Evolutionary conservation across 1,284 basidiomycete species (phyloP), one percentile per base, ranked within the genome.

Genomic region (Termitomyces sp.): DNA sequence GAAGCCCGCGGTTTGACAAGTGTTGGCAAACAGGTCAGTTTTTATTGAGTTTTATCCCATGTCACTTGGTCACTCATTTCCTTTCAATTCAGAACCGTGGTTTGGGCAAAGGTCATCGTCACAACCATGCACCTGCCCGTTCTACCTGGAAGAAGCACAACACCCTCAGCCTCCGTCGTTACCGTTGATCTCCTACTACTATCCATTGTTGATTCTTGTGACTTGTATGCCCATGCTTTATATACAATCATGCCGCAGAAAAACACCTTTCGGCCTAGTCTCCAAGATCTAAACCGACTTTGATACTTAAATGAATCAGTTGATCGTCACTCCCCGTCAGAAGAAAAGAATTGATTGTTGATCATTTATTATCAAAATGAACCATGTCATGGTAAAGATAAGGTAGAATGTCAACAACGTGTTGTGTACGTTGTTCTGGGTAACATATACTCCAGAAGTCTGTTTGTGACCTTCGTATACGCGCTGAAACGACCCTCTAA

Each of bases 141-240:
- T 88, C 93, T 24, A 92, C 91, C 74, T 98, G 94, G 93, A 93
- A 92, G 77, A 94, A 84, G 74, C 91, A 97, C 90, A 98, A 97
- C 84, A 96, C 94, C 47, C 92, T 98, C 81, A 94, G 92, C 72
- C 88, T 98, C 69, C 92, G 92, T 70, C 92, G 95, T 70, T 98
- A 98, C 90, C 91, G 95, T 76, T 98, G 83, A 90, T 76, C 64
- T 53, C 65, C 55, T 61, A 28, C 61, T 51, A 28, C 61, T 51
- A 28, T 39, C 56, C 61, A 60, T 60, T 58, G 60, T 63, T 53
- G 42, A 51, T 31, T 45, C 51, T 54, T 62, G 57, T 50, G 62
- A 59, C 60, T 56, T 62, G 61, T 62, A 58, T 61, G 57, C 55
- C 43, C 31, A 33, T 54, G 38, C 43, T 28, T 34, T 46, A 50